phyloP scores from a whole-genome alignment of 1,284 basidiomycete species.

The Pascua sp. region DNA sequence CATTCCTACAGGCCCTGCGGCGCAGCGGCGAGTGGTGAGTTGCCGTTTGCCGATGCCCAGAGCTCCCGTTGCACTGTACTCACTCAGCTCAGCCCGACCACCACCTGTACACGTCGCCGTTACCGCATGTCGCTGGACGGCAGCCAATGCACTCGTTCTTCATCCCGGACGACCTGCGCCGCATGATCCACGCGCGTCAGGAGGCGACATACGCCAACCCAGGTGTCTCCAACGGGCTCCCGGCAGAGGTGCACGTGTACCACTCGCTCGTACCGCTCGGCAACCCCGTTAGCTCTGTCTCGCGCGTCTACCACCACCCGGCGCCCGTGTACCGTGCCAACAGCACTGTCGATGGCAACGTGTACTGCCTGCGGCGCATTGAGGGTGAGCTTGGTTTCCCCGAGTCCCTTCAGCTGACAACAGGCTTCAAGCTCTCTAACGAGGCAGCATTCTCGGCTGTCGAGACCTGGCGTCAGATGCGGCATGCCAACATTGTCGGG shows the following conservation, averaged over 20 bases:
- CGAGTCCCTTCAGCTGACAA: constrained; percentile 14
- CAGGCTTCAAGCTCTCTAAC: constrained; percentile 78
- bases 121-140: constrained; percentile 56
- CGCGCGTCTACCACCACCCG: constrained; percentile 63
- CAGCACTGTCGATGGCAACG: constrained; percentile 70
- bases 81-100: constrained; percentile 68
- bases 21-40: constrained; percentile 66
- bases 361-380: constrained; percentile 75
- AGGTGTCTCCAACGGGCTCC: constrained; percentile 55
- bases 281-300: constrained; percentile 50
- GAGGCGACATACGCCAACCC: constrained; percentile 62
- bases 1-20: constrained; percentile 47
- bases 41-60: not conserved
- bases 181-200: constrained; percentile 73
- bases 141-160: constrained; percentile 57
- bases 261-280: constrained; percentile 75
- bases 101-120: constrained; percentile 75
- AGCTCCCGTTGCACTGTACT: not conserved
- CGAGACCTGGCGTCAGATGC: constrained; percentile 81
- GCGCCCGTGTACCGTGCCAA: constrained; percentile 79
- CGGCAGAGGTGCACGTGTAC: constrained; percentile 86
- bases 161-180: constrained; percentile 69
- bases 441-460: constrained; percentile 78
- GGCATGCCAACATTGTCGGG: constrained; percentile 81
- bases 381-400: constrained; percentile 62